A percentile compares a stretch with the other conserved stretches of the same genome.
Evolutionary conservation across 2,329 filamentous ascomycete genomes (phyloP).

Genomic region (Beauveria varroae): DNA sequence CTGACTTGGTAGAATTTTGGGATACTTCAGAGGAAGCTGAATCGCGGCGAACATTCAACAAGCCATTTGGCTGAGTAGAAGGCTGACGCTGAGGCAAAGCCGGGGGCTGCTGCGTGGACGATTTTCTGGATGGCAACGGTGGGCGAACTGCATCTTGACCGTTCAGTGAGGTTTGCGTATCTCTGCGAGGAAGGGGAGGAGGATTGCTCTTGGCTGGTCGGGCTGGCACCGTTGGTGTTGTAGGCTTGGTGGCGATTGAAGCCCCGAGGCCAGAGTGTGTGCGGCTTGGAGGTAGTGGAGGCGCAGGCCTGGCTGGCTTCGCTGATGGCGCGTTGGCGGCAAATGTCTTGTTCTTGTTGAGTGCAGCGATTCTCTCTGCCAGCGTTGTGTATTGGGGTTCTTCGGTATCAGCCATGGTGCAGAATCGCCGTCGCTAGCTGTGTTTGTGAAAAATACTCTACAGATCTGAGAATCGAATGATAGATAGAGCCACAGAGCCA

Average conservation of each 20-base stretch:
- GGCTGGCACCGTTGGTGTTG: slow-evolving; percentile 32
- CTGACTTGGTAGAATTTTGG: slow-evolving; percentile 45
- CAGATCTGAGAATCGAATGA: background rate
- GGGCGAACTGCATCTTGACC: slow-evolving; percentile 23
- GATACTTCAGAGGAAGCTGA: slow-evolving; percentile 54
- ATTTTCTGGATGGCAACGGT: slow-evolving; percentile 26
- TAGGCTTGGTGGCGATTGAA: slow-evolving; percentile 15
- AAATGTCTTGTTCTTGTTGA: slow-evolving; percentile 56
- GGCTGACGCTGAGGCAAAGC: slow-evolving; percentile 43
- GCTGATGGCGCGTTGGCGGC: slow-evolving; percentile 31
- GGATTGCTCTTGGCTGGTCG: slow-evolving; percentile 23
- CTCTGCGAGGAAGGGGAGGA: slow-evolving; percentile 29
- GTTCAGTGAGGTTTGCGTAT: slow-evolving; percentile 17
- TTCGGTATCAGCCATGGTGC: slow-evolving; percentile 50
- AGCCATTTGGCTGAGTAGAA: slow-evolving; percentile 31
- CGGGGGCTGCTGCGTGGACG: slow-evolving; percentile 31
- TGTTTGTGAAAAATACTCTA: background rate
- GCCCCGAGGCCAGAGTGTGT: slow-evolving; percentile 28
- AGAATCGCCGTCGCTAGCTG: background rate
- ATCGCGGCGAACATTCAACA: slow-evolving; percentile 37
- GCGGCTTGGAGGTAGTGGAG: slow-evolving; percentile 34
- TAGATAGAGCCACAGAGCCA: background rate
- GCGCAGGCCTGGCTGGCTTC: slow-evolving; percentile 14
- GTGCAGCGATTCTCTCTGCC: slow-evolving; percentile 55
- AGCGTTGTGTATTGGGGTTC: slow-evolving; percentile 55